Conservation (phyloP, 2,329 filamentous ascomycete genomes). For the Nemania abortiva region DNA sequence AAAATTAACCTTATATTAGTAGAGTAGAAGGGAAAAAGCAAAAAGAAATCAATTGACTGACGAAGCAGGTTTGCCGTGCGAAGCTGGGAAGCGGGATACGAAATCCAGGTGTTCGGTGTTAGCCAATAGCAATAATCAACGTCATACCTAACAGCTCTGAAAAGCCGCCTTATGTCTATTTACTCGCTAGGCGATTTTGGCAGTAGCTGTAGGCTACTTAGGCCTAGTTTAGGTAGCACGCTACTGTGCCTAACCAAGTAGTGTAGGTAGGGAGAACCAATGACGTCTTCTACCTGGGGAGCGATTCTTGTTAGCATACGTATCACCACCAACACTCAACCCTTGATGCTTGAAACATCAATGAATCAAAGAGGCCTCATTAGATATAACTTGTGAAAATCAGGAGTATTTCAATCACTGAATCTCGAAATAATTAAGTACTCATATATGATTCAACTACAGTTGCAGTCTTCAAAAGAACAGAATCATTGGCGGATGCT, state of each 20-base stretch:
- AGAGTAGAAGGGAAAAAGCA: background rate
- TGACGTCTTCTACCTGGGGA: too few species aligned
- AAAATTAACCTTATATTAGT: background rate
- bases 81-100: conserved; percentile 13
- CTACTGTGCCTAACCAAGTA: background rate
- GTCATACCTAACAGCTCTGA: conserved; percentile 38
- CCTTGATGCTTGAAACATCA: too few species aligned
- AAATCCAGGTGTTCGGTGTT: conserved; percentile 21
- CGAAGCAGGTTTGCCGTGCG: background rate
- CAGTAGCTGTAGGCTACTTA: background rate
- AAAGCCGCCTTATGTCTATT: background rate
- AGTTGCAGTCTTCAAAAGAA: too few species aligned
- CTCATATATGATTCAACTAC: too few species aligned
- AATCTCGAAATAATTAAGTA: too few species aligned
- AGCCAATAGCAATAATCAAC: conserved; percentile 23
- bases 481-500: too few species aligned
- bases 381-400: too few species aligned
- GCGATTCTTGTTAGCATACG: too few species aligned
- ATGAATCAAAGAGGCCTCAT: too few species aligned
- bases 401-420: too few species aligned
- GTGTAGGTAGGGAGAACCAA: too few species aligned
- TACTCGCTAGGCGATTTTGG: background rate
- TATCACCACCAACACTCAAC: too few species aligned
- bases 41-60: background rate
- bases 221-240: background rate